Base-by-base conservation (phyloP, 1,284 basidiomycete species). In the Mycosarcoma maydis region DNA sequence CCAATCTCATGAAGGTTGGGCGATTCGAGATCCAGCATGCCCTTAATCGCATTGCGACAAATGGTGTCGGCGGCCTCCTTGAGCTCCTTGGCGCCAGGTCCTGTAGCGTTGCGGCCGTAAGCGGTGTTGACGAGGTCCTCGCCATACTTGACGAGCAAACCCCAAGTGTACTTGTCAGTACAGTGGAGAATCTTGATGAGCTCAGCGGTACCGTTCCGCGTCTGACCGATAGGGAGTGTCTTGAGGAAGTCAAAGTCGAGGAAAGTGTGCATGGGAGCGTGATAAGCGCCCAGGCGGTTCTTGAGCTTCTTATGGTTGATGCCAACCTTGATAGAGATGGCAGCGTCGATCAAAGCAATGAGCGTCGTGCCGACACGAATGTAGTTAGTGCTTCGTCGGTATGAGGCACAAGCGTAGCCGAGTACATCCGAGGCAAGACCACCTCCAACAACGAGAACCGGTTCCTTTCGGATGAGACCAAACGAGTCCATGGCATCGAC, bases 1-100 rank as follows among this genome's bases (percentile, higher is more conserved):
- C 82, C 81, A 45, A 85, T 83, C 73, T 85, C 83, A 81, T 84
- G 84, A 56, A 85, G 70, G 80, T 85, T 85, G 52, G 82, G 82
- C 27, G 83, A 80, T 77, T 85, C 84, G 55, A 85, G 82, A 77
- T 83, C 81, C 41, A 84, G 78, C 84, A 85, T 85, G 53, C 82
- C 80, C 75, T 83, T 80, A 76, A 84, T 85, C 49, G 82, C 83
- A 39, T 80, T 70, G 55, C 83, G 75, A 77, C 83, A 84, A 59
- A 85, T 82, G 22, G 44, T 51, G 62, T 82, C 75, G 27, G 82
- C 80, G 47, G 73, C 80, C 45, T 80, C 68, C 49, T 81, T 76
- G 50, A 83, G 76, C 55, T 82, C 82, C 49, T 82, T 75, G 50
- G 75, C 68, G 57, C 82, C 73, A 14, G 78, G 76, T 7, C 77